A percentile compares a stretch with the other conserved stretches of the same genome.
Evolutionary conservation across 768 basidiomycete genomes (phyloP).

Genomic region (Collybia sp.): DNA sequence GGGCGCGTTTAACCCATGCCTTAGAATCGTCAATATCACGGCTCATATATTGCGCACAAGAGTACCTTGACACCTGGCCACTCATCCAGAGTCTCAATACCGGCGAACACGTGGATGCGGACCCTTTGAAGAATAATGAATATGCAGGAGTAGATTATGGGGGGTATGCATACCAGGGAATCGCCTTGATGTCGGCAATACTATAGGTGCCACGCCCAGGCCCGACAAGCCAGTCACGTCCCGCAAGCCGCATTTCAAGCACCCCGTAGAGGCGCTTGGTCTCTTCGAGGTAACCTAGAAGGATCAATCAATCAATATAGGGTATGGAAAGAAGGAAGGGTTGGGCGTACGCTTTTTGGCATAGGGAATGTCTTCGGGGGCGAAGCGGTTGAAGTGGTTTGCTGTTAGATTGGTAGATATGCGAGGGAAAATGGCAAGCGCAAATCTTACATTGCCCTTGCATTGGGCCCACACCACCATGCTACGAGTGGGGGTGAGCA

Average conservation of each 20-base stretch:
- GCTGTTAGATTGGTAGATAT: conserved; percentile 27
- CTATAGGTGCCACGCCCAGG: conserved; percentile 60
- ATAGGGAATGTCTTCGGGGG: conserved; percentile 66
- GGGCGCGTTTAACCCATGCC: conserved; percentile 16
- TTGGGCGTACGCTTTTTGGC: conserved; percentile 51
- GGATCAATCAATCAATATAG: conserved; percentile 7
- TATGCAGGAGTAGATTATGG: neutral
- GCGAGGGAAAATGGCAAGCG: neutral
- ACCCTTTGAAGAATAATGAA: conserved; percentile 39
- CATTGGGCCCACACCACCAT: conserved; percentile 85
- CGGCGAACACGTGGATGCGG: conserved; percentile 36
- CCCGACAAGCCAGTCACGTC: conserved; percentile 79
- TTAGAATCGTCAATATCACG: conserved; percentile 1
- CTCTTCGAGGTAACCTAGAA: conserved; percentile 71
- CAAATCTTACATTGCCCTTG: conserved; percentile 56
- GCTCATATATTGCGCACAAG: neutral
- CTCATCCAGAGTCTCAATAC: conserved; percentile 52
- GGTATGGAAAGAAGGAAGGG: neutral
- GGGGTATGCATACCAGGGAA: conserved; percentile 46
- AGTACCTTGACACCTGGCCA: conserved; percentile 60
- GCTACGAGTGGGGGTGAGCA: conserved; percentile 31
- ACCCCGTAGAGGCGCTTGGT: conserved; percentile 82
- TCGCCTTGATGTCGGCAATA: conserved; percentile 68
- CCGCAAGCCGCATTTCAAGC: conserved; percentile 69
- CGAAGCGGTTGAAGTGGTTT: conserved; percentile 63